Conservation (phyloP, 768 basidiomycete species). For the Rickenella mellea region DNA sequence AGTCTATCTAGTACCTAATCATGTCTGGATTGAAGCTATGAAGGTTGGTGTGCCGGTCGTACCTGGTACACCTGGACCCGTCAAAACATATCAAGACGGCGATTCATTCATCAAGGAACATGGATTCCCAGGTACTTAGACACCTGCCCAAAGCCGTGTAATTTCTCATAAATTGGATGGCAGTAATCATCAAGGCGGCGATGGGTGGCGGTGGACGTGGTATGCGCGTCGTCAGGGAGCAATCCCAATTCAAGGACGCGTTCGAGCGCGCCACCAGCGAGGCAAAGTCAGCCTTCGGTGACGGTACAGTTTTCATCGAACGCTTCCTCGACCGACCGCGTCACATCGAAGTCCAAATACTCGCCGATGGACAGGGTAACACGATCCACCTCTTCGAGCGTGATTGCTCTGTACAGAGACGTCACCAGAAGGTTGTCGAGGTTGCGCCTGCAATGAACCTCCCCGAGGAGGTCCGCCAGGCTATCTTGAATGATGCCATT, state of each 20-base stretch:
- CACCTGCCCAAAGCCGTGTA: not conserved
- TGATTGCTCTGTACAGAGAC: constrained; percentile 95
- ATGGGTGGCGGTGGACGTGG: constrained; percentile 99
- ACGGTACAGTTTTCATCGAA: constrained; percentile 98
- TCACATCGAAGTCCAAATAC: constrained; percentile 94
- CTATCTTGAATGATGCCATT: constrained; percentile 84
- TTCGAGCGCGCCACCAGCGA: constrained; percentile 93
- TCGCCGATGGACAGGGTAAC: constrained; percentile 89
- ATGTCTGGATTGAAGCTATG: constrained; percentile 45
- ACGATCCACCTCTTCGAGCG: constrained; percentile 97
- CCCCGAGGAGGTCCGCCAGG: constrained; percentile 82
- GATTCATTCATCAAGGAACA: constrained; percentile 88
- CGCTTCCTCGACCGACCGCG: constrained; percentile 93
- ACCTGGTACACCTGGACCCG: constrained; percentile 95
- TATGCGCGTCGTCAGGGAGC: constrained; percentile 96
- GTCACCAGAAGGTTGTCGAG: constrained; percentile 99
- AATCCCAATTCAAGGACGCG: constrained; percentile 79
- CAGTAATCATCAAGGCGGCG: constrained; percentile 98
- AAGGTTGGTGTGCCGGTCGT: constrained; percentile 91
- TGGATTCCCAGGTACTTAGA: constrained; percentile 76
- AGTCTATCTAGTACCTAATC: constrained; percentile 2
- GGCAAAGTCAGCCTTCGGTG: constrained; percentile 94
- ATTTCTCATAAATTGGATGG: not conserved
- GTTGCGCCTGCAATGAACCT: constrained; percentile 95
- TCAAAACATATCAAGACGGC: constrained; percentile 69